A percentile compares a stretch with the other conserved stretches of the same genome.
These are phyloP conservation scores for Geranomyces variabilis DNA, from an alignment of 192 early-diverging fungal species.

Conservation along the genomic window DNA sequence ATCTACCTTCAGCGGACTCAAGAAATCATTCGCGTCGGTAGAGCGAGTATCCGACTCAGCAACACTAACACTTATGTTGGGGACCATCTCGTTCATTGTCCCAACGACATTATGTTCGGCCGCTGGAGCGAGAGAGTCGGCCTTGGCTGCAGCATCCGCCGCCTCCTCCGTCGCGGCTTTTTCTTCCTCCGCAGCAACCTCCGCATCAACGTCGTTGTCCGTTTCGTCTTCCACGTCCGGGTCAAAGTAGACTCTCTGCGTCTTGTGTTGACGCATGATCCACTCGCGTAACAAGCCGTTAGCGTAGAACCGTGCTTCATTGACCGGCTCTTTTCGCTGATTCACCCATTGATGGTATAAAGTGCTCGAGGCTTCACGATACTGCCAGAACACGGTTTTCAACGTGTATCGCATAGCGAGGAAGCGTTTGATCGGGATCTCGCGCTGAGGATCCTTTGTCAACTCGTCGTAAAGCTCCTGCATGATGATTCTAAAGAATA, in stretches of 20 bases:
- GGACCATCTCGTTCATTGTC: too few relatives aligned
- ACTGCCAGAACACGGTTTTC: slow-evolving; percentile 5
- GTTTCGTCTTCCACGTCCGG: not conserved
- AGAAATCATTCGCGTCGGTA: too few relatives aligned
- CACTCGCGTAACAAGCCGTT: slow-evolving; percentile 3
- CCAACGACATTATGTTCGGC: too few relatives aligned
- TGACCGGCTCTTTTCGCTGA: not conserved
- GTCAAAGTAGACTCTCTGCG: not conserved
- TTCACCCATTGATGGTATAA: slow-evolving; percentile 5
- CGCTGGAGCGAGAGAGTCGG: too few relatives aligned
- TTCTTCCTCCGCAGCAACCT: not conserved
- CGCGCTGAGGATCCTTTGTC: not conserved
- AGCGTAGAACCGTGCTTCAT: slow-evolving; percentile 2
- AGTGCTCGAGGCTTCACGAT: not conserved
- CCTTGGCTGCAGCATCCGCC: too few relatives aligned
- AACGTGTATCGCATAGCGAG: slow-evolving; percentile 2
- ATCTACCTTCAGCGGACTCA: too few relatives aligned
- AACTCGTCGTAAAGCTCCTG: slow-evolving; percentile 7
- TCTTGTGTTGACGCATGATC: not conserved
- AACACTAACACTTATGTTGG: too few relatives aligned
- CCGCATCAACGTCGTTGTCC: too few relatives aligned
- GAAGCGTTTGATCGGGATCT: not conserved
- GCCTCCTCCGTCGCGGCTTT: too few relatives aligned
- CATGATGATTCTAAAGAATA: not conserved
- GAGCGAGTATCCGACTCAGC: too few relatives aligned